phyloP scores from a whole-genome alignment of 768 basidiomycete genomes.

The Gautieria morchelliformis region DNA sequence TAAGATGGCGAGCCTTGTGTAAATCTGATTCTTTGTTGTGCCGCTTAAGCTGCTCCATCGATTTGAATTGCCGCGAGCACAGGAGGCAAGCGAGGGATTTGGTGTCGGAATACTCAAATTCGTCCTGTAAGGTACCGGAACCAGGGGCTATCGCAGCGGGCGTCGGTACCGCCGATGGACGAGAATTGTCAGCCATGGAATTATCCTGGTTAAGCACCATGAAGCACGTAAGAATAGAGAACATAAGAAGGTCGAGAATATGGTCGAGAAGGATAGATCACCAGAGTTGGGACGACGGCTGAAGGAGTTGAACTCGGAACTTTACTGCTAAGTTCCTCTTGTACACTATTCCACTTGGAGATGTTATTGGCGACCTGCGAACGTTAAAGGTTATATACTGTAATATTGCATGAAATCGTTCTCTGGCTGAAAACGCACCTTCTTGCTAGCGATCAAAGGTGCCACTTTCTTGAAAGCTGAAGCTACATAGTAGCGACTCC shows the following conservation, averaged over 20 bases:
- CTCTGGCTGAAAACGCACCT: slow-evolving; percentile 35
- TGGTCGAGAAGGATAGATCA: slow-evolving; percentile 10
- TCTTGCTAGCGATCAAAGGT: slow-evolving; percentile 77
- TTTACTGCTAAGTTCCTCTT: slow-evolving; percentile 66
- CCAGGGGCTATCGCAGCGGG: slow-evolving; percentile 24
- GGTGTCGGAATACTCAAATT: slow-evolving; percentile 79
- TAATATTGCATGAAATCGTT: not conserved
- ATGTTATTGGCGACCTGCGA: slow-evolving; percentile 80
- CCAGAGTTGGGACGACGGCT: slow-evolving; percentile 18
- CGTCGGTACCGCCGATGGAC: slow-evolving; percentile 13
- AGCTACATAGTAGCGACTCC: not conserved
- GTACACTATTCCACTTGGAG: slow-evolving; percentile 94
- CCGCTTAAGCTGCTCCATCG: slow-evolving; percentile 70
- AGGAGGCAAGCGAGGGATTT: slow-evolving; percentile 72
- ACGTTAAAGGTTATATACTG: slow-evolving; percentile 1
- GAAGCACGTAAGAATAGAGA: slow-evolving; percentile 12
- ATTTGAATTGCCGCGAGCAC: slow-evolving; percentile 90
- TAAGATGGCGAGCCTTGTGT: slow-evolving; percentile 68
- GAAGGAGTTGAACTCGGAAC: slow-evolving; percentile 17
- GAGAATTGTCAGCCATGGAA: slow-evolving; percentile 8
- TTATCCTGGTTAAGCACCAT: slow-evolving; percentile 11
- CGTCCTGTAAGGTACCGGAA: slow-evolving; percentile 36
- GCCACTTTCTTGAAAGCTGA: slow-evolving; percentile 59
- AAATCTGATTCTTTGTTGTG: slow-evolving; percentile 92
- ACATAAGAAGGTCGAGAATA: slow-evolving; percentile 13